Percentiles rank a stretch among this genome's conserved stretches.
Conservation (phyloP, 148 eudicot species). For the Arbutus unedo region DNA sequence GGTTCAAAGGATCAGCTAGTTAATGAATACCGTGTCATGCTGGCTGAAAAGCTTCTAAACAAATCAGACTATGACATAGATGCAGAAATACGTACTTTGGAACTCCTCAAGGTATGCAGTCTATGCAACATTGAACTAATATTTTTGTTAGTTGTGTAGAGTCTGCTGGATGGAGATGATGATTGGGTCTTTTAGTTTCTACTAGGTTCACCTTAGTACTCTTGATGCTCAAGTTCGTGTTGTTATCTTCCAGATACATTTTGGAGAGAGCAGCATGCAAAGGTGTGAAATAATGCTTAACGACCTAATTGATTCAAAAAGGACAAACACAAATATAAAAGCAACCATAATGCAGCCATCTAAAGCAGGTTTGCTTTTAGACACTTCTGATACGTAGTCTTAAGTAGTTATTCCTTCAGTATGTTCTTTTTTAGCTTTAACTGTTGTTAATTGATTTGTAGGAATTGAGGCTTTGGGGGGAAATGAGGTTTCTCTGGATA, state of each 20-base stretch:
- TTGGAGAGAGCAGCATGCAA: slow-evolving; percentile 99
- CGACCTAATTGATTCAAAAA: slow-evolving; percentile 92
- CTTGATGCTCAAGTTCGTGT: slow-evolving; percentile 13
- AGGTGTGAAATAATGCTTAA: slow-evolving; percentile 98
- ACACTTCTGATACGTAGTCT: not conserved
- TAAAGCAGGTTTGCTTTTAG: slow-evolving; percentile 43
- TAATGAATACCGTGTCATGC: slow-evolving; percentile 93
- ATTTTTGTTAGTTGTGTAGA: slow-evolving; percentile 9
- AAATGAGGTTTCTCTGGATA: slow-evolving; percentile 50
- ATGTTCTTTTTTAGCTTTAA: not conserved
- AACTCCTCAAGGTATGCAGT: slow-evolving; percentile 75
- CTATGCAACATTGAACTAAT: not conserved
- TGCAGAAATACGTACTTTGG: slow-evolving; percentile 86
- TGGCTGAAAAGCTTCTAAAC: slow-evolving; percentile 96
- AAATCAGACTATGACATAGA: slow-evolving; percentile 96
- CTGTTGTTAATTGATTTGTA: slow-evolving; percentile 25
- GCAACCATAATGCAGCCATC: slow-evolving; percentile 68
- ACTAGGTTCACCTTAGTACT: slow-evolving; percentile 8
- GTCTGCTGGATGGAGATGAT: slow-evolving; percentile 13
- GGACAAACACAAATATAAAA: slow-evolving; percentile 86
- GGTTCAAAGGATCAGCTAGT: slow-evolving; percentile 98
- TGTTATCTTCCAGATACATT: slow-evolving; percentile 71
- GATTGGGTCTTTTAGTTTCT: not conserved
- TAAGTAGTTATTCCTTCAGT: not conserved
- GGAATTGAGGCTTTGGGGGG: slow-evolving; percentile 39